Percentiles rank a stretch among this genome's conserved stretches.
Conservation (phyloP, 2,329 filamentous ascomycete genomes). For the Aureobasidium leucospermi region DNA sequence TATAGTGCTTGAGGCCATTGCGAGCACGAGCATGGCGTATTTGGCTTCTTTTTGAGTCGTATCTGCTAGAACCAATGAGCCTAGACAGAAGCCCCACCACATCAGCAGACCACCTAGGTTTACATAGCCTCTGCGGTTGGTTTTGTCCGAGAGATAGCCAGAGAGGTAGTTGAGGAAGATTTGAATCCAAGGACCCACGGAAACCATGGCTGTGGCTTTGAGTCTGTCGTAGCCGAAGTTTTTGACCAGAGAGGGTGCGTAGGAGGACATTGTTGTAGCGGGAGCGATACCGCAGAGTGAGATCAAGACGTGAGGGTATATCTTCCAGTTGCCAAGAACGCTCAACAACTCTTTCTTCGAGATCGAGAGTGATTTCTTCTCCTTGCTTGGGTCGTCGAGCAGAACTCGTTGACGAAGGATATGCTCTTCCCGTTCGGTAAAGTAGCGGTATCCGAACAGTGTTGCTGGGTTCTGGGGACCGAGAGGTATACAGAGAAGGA, state of each 20-base stretch:
- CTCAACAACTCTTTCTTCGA: slow-evolving; percentile 12
- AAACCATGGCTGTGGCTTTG: slow-evolving; percentile 19
- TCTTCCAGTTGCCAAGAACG: slow-evolving; percentile 17
- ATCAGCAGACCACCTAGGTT: not conserved
- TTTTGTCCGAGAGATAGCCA: slow-evolving; percentile 13
- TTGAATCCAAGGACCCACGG: slow-evolving; percentile 19
- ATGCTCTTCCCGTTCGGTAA: slow-evolving; percentile 14
- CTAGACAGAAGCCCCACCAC: not conserved
- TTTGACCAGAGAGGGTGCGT: slow-evolving; percentile 18
- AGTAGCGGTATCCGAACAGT: slow-evolving; percentile 11
- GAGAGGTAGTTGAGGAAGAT: slow-evolving; percentile 15
- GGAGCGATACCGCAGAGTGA: slow-evolving; percentile 18
- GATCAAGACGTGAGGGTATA: slow-evolving; percentile 19
- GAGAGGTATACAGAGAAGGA: slow-evolving; percentile 44
- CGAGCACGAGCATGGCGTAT: not conserved
- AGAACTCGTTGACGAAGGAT: slow-evolving; percentile 15
- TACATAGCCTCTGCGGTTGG: not conserved
- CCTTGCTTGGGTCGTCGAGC: slow-evolving; percentile 17
- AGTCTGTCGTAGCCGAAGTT: slow-evolving; percentile 18
- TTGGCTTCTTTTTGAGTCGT: not conserved
- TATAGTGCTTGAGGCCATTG: not conserved
- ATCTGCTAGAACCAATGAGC: not conserved
- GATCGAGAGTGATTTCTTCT: slow-evolving; percentile 11
- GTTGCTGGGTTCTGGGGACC: not conserved
- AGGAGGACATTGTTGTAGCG: slow-evolving; percentile 15